Conservation (phyloP, 225 moss, liverwort and hornwort species). For the Physcomitrium patens region DNA sequence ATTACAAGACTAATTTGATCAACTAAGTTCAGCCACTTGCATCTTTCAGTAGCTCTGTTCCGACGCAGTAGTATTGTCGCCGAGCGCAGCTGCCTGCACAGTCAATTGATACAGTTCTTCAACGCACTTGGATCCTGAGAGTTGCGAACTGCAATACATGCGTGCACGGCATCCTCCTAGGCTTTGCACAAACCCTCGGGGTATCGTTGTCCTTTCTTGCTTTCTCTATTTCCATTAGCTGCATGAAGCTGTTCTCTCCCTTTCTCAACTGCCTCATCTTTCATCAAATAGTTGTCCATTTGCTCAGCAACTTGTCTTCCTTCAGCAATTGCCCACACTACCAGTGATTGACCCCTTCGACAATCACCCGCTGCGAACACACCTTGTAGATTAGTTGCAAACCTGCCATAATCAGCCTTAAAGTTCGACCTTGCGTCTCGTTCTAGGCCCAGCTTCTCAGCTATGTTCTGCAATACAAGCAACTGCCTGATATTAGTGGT, state of each 20-base stretch:
- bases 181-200: slow-evolving; percentile 57
- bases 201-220: slow-evolving; percentile 34
- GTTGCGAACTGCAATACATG: slow-evolving; percentile 58
- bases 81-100: slow-evolving; percentile 68
- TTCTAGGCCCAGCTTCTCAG: slow-evolving; percentile 75
- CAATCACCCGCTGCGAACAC: slow-evolving; percentile 91
- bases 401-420: slow-evolving; percentile 72
- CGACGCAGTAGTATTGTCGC: slow-evolving; percentile 56
- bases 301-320: slow-evolving; percentile 76
- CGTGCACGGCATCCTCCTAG: slow-evolving; percentile 56
- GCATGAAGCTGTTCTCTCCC: slow-evolving; percentile 29
- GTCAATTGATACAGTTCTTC: slow-evolving; percentile 60
- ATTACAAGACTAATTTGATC: neutral
- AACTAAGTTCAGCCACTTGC: neutral
- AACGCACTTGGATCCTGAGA: slow-evolving; percentile 44
- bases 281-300: slow-evolving; percentile 69
- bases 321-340: slow-evolving; percentile 89
- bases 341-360: slow-evolving; percentile 82
- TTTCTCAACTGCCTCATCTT: slow-evolving; percentile 31
- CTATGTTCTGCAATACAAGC: slow-evolving; percentile 64
- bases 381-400: slow-evolving; percentile 74
- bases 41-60: slow-evolving; percentile 58
- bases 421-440: slow-evolving; percentile 83
- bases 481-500: slow-evolving; percentile 8
- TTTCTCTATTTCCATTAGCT: slow-evolving; percentile 21